phyloP scores from a whole-genome alignment of 768 basidiomycete genomes.

The Rossbeevera mucosa region DNA sequence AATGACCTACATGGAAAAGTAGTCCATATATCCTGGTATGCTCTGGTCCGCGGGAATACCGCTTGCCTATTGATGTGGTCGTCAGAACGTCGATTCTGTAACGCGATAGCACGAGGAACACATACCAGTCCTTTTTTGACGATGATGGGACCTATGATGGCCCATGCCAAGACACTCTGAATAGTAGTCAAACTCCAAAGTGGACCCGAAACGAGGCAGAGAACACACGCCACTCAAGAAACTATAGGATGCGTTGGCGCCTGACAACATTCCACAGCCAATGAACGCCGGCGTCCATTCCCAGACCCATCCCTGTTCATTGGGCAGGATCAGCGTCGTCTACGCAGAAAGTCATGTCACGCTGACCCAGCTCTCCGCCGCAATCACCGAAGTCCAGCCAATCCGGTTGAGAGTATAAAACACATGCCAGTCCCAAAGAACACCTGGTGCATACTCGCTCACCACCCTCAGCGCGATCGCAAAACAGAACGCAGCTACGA shows the following conservation, averaged over 20 bases:
- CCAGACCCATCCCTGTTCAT: conserved; percentile 20
- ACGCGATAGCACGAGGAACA: not conserved
- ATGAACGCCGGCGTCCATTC: conserved; percentile 51
- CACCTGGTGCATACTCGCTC: not conserved
- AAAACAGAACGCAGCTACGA: not conserved
- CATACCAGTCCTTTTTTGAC: conserved; percentile 27
- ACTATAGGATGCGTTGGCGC: conserved; percentile 53
- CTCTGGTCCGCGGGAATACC: not conserved
- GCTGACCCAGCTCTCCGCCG: conserved; percentile 2
- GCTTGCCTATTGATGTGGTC: not conserved
- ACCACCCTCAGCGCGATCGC: not conserved
- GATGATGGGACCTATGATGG: conserved; percentile 53
- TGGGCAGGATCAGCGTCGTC: not conserved
- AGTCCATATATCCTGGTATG: not conserved
- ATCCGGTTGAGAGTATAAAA: not conserved
- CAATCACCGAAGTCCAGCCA: not conserved
- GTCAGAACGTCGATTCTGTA: not conserved
- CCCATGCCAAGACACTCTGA: conserved; percentile 56
- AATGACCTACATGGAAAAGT: not conserved
- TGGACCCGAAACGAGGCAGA: not conserved
- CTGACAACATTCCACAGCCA: conserved; percentile 55
- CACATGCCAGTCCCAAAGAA: conserved; percentile 1
- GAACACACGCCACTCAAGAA: conserved; percentile 42
- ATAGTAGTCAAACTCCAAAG: not conserved
- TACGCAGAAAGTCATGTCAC: not conserved